These are phyloP conservation scores for Aristolochia californica DNA, from an alignment of 164 flowering plant species.

Conservation along the genomic window DNA sequence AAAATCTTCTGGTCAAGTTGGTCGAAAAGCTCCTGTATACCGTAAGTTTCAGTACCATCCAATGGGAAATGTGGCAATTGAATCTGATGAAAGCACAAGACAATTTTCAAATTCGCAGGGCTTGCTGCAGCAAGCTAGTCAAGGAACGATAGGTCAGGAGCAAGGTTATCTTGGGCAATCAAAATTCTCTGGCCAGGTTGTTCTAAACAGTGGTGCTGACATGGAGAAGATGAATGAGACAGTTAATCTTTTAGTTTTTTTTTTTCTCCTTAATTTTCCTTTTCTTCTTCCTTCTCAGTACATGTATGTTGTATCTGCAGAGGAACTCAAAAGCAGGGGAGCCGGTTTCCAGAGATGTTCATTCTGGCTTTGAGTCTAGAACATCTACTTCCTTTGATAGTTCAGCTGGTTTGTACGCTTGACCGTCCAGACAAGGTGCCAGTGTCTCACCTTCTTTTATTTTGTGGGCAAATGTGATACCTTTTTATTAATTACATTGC, in stretches of 20 bases:
- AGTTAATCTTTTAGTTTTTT: background rate
- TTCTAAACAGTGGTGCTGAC: slow-evolving; percentile 20
- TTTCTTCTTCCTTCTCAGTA: slow-evolving; percentile 19
- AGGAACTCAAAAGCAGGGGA: slow-evolving; percentile 26
- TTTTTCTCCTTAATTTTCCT: background rate
- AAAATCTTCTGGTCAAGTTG: slow-evolving; percentile 30
- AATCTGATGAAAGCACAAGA: slow-evolving; percentile 30
- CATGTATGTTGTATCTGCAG: slow-evolving; percentile 24
- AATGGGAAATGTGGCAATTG: slow-evolving; percentile 65
- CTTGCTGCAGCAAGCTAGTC: slow-evolving; percentile 24
- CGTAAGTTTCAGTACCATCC: slow-evolving; percentile 85
- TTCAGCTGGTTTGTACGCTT: slow-evolving; percentile 19
- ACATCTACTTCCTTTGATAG: slow-evolving; percentile 28
- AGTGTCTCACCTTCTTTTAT: background rate
- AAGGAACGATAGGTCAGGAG: slow-evolving; percentile 22
- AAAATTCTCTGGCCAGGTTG: slow-evolving; percentile 24
- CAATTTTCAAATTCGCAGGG: slow-evolving; percentile 22
- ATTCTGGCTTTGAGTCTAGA: slow-evolving; percentile 22
- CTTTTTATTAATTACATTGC: too few relatives aligned
- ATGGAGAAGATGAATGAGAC: slow-evolving; percentile 52
- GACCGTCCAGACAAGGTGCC: slow-evolving; percentile 39
- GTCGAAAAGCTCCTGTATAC: slow-evolving; percentile 17
- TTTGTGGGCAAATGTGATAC: too few relatives aligned
- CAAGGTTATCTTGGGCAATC: slow-evolving; percentile 31
- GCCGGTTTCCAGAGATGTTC: slow-evolving; percentile 22